Base-by-base conservation (phyloP, 495 filamentous ascomycete species). In the Margaritispora aquatica region DNA sequence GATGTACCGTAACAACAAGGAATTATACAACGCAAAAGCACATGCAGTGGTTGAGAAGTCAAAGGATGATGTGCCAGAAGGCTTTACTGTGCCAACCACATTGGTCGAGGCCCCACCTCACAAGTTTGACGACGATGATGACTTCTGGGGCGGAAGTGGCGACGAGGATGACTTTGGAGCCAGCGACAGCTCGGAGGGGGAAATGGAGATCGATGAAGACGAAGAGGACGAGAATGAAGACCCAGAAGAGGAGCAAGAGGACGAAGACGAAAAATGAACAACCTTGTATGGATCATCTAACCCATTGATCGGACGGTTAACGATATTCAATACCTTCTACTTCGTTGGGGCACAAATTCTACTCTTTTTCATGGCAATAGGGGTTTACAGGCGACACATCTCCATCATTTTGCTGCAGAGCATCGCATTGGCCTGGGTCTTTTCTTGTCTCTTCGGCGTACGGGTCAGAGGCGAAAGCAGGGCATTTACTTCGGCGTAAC, bases 111-210 rank as follows among this genome's bases (percentile, higher is more conserved):
- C 78, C 38, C 85, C 84, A 20, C 79, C 75, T 2, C 72, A 80
- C 0, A 85, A 88, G 62, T 71, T 76, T 13, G 81, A 84, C 26
- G 85, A 90, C 46, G 90, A 96, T 59, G 78, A 79, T 23, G 86
- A 87, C 57, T 95, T 92, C 69, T 96, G 92, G 89, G 82, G 79
- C 34, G 92, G 92, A 63, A 88, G 83, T 41, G 90, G 90, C 65
- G 85, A 88, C 49, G 89, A 92, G 62, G 83, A 88, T 54, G 83
- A 88, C 52, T 93, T 95, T 71, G 83, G 82, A 13, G 90, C 88
- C 0, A 88, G 87, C 59, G 84, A 85, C 54, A 90, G 80, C 49
- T 63, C 78, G 0, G 83, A 83, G 59, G 79, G 71, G 11, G 75
- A 78, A 36, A 63, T 76, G 29, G 80, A 83, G 31, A 77, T 80